phyloP scores from a whole-genome alignment of 768 basidiomycete genomes.

The Russula emetica region DNA sequence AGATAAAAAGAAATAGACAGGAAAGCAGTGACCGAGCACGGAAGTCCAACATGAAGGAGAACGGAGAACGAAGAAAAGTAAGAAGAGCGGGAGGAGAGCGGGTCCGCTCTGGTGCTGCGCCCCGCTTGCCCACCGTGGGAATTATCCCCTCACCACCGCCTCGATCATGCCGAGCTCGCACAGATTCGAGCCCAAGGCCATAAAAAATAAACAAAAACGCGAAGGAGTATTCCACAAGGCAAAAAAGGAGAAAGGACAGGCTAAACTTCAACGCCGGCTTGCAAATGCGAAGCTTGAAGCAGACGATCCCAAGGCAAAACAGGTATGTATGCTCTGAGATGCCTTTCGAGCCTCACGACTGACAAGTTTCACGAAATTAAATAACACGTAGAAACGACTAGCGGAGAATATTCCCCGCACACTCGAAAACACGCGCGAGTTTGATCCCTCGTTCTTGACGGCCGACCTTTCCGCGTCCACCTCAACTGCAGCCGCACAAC shows the following conservation, averaged over 20 bases:
- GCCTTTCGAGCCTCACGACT: not conserved
- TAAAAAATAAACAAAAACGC: conserved; percentile 86
- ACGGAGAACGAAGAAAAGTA: not conserved
- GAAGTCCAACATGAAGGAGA: conserved; percentile 13
- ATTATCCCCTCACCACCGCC: not conserved
- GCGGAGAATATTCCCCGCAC: conserved; percentile 85
- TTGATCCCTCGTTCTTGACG: conserved; percentile 63
- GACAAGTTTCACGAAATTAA: not conserved
- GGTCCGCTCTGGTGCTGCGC: no score
- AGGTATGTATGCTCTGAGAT: conserved; percentile 45
- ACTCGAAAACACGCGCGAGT: conserved; percentile 89
- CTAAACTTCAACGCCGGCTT: conserved; percentile 75
- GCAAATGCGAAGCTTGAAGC: conserved; percentile 74
- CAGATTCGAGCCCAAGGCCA: conserved; percentile 59
- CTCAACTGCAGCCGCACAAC: conserved; percentile 28
- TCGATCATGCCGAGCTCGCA: conserved; percentile 46
- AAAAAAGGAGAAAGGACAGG: conserved; percentile 74
- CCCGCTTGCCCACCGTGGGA: not conserved
- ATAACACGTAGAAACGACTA: conserved; percentile 60
- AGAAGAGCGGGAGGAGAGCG: no score
- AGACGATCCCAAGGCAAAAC: conserved; percentile 70
- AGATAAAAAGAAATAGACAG: conserved; percentile 40
- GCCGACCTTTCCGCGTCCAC: conserved; percentile 39
- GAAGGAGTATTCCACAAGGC: conserved; percentile 68
- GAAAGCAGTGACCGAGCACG: conserved; percentile 31